A percentile compares a stretch with the other conserved stretches of the same genome.
Evolutionary conservation across 2,329 filamentous ascomycete genomes (phyloP).

Genomic region (Endothia cerciana): DNA sequence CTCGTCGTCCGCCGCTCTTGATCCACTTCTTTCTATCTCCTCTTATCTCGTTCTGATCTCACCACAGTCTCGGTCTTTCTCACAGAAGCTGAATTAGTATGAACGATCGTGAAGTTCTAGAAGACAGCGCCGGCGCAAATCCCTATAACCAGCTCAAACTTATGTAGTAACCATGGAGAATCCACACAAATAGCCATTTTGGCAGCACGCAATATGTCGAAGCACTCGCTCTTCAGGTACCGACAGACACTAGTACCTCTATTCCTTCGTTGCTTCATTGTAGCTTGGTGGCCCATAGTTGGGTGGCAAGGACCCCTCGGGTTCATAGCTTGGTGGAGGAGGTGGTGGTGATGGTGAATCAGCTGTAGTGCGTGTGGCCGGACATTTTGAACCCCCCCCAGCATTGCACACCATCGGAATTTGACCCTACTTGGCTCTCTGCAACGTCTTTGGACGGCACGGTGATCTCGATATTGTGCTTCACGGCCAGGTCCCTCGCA

Average conservation of each 20-base stretch:
- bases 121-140: no score
- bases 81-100: no score
- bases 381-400: neutral
- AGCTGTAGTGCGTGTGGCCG: neutral
- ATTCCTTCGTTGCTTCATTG: neutral
- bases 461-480: neutral
- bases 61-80: no score
- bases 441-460: neutral
- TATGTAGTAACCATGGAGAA: no score
- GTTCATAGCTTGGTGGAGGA: neutral
- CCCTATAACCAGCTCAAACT: no score
- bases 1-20: no score
- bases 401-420: neutral
- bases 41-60: no score
- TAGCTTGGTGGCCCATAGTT: conserved; percentile 1
- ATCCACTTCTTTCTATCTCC: no score
- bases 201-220: neutral
- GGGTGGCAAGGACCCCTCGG: no score
- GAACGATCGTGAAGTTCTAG: no score
- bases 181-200: neutral
- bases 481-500: neutral
- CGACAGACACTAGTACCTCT: neutral
- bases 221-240: neutral
- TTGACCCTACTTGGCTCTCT: neutral
- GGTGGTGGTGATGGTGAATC: neutral